Conservation (phyloP, 1,139 yeast genomes). For the Kluyveromyces sp. region DNA sequence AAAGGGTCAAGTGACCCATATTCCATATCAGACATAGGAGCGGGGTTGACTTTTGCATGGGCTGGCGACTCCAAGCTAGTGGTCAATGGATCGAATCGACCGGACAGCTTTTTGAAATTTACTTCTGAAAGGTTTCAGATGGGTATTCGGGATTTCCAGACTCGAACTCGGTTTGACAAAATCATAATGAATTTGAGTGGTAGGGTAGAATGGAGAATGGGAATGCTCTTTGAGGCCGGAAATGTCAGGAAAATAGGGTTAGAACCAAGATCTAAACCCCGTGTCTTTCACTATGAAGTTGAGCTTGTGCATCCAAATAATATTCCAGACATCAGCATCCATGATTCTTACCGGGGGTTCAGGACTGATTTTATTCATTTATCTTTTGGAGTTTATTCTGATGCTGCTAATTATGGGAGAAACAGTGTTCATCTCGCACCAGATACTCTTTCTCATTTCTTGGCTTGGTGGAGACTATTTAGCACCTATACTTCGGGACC, state of each 20-base stretch:
- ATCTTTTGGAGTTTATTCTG: conserved; percentile 61
- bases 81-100: conserved; percentile 53
- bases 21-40: conserved; percentile 52
- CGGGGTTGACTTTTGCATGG: conserved; percentile 83
- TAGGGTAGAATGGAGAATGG: conserved; percentile 43
- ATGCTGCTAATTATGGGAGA: conserved; percentile 34
- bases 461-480: conserved; percentile 74
- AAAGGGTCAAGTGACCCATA: conserved; percentile 69
- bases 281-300: conserved; percentile 64
- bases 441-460: conserved; percentile 56
- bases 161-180: conserved; percentile 33
- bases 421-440: conserved; percentile 74
- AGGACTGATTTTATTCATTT: conserved; percentile 70
- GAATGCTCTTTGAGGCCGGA: conserved; percentile 43
- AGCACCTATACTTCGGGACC: conserved; percentile 68
- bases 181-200: conserved; percentile 50
- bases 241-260: conserved; percentile 26
- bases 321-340: conserved; percentile 35
- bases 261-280: conserved; percentile 31
- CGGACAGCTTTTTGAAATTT: conserved; percentile 54
- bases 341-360: conserved; percentile 71
- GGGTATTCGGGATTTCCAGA: conserved; percentile 41
- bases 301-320: conserved; percentile 52
- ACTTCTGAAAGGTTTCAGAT: conserved; percentile 60
- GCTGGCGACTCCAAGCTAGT: conserved; percentile 52